A percentile compares a stretch with the other conserved stretches of the same genome.
Evolutionary conservation across 495 filamentous ascomycete genomes (phyloP).

Genomic region (Hypoxylon perforatum): DNA sequence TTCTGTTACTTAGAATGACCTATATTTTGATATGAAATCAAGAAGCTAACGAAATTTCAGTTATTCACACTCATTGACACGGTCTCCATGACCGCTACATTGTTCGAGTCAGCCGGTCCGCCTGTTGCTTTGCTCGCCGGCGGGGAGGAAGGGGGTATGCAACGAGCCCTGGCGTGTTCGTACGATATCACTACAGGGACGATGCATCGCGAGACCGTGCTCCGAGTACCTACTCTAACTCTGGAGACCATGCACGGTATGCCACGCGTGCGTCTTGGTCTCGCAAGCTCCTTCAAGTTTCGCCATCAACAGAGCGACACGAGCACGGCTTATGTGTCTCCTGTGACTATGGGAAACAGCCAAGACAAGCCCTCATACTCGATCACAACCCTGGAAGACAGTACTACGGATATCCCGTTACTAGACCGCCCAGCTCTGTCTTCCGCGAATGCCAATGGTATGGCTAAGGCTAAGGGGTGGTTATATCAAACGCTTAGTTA

Average conservation of each 20-base stretch:
- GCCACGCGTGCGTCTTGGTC: background rate
- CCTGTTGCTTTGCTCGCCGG: constrained; percentile 39
- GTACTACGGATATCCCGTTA: too few relatives aligned
- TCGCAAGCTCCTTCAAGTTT: background rate
- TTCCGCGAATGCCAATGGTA: too few relatives aligned
- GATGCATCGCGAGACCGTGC: constrained; percentile 41
- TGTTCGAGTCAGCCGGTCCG: constrained; percentile 40
- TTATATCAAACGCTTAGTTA: too few relatives aligned
- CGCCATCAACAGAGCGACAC: background rate
- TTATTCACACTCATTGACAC: constrained; percentile 46
- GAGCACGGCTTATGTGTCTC: too few relatives aligned
- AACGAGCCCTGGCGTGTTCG: constrained; percentile 39
- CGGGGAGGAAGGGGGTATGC: constrained; percentile 47
- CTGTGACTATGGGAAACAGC: too few relatives aligned
- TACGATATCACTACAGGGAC: constrained; percentile 40
- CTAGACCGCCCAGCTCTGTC: too few relatives aligned
- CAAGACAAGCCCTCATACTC: too few relatives aligned
- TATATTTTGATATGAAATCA: background rate
- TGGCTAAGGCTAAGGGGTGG: too few relatives aligned
- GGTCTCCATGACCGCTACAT: constrained; percentile 40
- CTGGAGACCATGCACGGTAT: constrained; percentile 21
- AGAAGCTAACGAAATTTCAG: background rate
- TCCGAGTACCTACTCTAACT: constrained; percentile 37
- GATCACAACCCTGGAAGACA: too few relatives aligned
- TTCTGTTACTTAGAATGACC: background rate